Evolutionary conservation across 2,329 filamentous ascomycete species (phyloP).

Genomic region (Eutypella sp.): DNA sequence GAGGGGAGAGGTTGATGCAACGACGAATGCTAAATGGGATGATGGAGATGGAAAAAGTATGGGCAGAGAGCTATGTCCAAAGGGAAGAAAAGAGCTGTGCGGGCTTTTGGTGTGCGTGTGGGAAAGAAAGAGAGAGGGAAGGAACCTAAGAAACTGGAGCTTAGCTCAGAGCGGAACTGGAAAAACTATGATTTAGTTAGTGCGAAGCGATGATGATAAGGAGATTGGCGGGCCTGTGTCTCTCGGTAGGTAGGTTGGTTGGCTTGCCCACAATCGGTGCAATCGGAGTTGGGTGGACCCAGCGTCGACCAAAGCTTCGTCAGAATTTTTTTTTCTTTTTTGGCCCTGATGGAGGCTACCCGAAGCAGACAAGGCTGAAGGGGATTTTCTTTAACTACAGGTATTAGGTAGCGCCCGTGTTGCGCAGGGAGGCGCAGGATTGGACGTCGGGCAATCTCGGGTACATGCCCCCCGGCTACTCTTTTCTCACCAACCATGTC

Average conservation of each 20-base stretch:
- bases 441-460: slow-evolving; percentile 1
- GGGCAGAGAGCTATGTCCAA: slow-evolving; percentile 17
- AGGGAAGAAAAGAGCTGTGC: slow-evolving; percentile 25
- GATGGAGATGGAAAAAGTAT: slow-evolving; percentile 17
- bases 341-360: slow-evolving; percentile 19
- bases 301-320: slow-evolving; percentile 16
- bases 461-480: too few species aligned
- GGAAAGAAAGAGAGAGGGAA: slow-evolving; percentile 15
- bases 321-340: slow-evolving; percentile 20
- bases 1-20: slow-evolving; percentile 30
- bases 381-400: slow-evolving; percentile 9
- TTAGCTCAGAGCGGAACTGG: slow-evolving; percentile 2
- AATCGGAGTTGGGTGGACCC: slow-evolving; percentile 13
- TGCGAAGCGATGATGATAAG: slow-evolving; percentile 5
- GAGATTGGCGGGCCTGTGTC: not conserved
- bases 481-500: too few species aligned
- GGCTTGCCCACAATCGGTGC: not conserved
- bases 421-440: not conserved
- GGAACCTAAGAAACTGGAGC: slow-evolving; percentile 4
- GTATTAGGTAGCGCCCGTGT: not conserved
- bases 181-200: slow-evolving; percentile 18
- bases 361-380: slow-evolving; percentile 29
- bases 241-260: not conserved
- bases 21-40: slow-evolving; percentile 34
- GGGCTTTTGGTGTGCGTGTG: slow-evolving; percentile 17